A percentile compares a stretch with the other conserved stretches of the same genome.
Conservation (phyloP, 441 rosid genomes). For the Mallotus japonicus region DNA sequence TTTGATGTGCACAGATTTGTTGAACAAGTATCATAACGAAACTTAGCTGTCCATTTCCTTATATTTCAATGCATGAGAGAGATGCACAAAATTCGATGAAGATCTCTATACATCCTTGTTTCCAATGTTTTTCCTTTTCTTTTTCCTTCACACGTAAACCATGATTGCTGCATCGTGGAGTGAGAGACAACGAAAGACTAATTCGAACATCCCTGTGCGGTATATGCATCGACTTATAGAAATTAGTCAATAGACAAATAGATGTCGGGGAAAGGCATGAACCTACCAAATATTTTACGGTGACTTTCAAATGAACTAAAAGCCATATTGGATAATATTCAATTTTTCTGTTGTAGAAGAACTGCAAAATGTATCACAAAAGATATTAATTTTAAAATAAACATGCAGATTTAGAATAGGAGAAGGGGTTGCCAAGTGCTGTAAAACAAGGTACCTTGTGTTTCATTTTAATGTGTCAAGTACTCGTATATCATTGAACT, state of each 20-base stretch:
- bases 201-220: background rate
- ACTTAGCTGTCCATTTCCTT: background rate
- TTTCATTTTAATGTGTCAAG: constrained; percentile 59
- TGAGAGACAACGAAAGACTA: background rate
- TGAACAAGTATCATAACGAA: background rate
- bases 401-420: constrained; percentile 3
- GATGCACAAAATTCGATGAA: background rate
- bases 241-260: background rate
- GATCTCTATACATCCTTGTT: background rate
- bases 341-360: background rate
- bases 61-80: background rate
- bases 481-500: constrained; percentile 42
- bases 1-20: background rate
- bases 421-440: constrained; percentile 41
- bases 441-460: constrained; percentile 33
- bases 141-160: background rate
- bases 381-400: background rate
- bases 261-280: background rate
- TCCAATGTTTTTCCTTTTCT: too few relatives aligned
- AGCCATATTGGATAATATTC: too few relatives aligned
- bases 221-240: background rate
- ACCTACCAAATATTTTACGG: background rate
- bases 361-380: background rate
- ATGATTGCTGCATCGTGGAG: too few relatives aligned
- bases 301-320: background rate